Evolutionary conservation across 768 basidiomycete species (phyloP).

Genomic region (Phanerochaete carnosa): DNA sequence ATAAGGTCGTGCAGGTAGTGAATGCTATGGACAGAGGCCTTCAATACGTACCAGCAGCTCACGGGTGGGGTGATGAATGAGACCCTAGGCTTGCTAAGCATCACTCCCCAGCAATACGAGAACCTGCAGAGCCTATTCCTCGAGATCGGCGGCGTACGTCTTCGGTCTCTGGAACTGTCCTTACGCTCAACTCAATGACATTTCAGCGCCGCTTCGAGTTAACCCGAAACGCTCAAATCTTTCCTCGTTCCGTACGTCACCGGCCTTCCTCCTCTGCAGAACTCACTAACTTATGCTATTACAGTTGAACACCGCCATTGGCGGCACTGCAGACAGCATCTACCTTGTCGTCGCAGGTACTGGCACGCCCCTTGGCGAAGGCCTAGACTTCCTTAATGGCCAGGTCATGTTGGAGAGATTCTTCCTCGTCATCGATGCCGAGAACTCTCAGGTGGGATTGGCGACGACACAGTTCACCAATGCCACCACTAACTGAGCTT

Average conservation of each 20-base stretch:
- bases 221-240: slow-evolving; percentile 40
- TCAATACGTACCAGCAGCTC: slow-evolving; percentile 44
- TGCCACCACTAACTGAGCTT: slow-evolving; percentile 26
- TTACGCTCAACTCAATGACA: slow-evolving; percentile 13
- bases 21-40: slow-evolving; percentile 36
- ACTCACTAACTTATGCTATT: slow-evolving; percentile 18
- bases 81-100: slow-evolving; percentile 15
- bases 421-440: slow-evolving; percentile 17
- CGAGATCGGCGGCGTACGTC: slow-evolving; percentile 14
- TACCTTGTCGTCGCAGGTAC: slow-evolving; percentile 6
- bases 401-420: slow-evolving; percentile 1
- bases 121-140: slow-evolving; percentile 21
- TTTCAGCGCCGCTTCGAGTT: slow-evolving; percentile 28
- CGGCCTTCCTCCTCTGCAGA: slow-evolving; percentile 11
- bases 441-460: slow-evolving; percentile 27
- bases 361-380: not conserved
- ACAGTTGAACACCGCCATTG: slow-evolving; percentile 7
- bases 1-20: slow-evolving; percentile 15
- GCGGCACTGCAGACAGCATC: not conserved
- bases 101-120: slow-evolving; percentile 18
- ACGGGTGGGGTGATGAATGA: slow-evolving; percentile 27
- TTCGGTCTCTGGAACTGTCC: not conserved
- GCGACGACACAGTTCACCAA: slow-evolving; percentile 30
- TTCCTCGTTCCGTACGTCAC: slow-evolving; percentile 25
- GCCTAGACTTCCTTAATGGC: slow-evolving; percentile 9